Conservation (phyloP, 2,329 filamentous ascomycete genomes). For the Tolypocladium tundrense region DNA sequence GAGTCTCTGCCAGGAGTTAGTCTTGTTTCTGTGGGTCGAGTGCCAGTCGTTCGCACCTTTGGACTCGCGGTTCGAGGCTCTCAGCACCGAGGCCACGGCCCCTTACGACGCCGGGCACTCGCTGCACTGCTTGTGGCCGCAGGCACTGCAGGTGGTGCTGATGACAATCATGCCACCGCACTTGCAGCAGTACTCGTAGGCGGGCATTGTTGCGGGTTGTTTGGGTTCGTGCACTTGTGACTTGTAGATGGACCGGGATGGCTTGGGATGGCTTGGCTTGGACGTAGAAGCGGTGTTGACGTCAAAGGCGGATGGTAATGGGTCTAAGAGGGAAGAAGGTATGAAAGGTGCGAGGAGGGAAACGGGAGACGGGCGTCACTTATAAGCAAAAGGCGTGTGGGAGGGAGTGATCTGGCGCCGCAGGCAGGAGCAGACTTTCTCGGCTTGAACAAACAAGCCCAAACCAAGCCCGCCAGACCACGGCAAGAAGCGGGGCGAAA, state of each 20-base stretch:
- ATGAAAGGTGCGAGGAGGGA: not conserved
- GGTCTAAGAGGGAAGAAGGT: not conserved
- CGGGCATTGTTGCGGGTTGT: constrained; percentile 25
- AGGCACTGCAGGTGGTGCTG: constrained; percentile 41
- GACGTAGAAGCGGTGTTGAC: not conserved
- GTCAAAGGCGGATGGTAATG: not conserved
- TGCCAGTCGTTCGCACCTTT: not conserved
- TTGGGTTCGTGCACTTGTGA: not conserved
- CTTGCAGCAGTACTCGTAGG: constrained; percentile 43
- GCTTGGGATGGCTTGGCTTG: not conserved
- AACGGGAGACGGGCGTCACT: not conserved
- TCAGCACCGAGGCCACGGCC: not conserved
- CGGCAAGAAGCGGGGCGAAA: not conserved
- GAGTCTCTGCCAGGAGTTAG: not conserved
- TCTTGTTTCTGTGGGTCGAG: not conserved
- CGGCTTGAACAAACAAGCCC: not conserved
- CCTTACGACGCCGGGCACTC: constrained; percentile 29
- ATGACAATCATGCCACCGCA: constrained; percentile 47
- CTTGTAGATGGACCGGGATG: not conserved
- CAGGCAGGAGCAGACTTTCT: not conserved
- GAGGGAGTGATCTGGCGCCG: not conserved
- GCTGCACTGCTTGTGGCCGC: constrained; percentile 39
- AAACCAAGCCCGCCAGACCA: not conserved
- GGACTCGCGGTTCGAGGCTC: not conserved
- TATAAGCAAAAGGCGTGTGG: not conserved